Percentiles rank a stretch among this genome's conserved stretches.
Conservation (phyloP, 1,139 yeast species). For the Geotrichum macrosporum region DNA sequence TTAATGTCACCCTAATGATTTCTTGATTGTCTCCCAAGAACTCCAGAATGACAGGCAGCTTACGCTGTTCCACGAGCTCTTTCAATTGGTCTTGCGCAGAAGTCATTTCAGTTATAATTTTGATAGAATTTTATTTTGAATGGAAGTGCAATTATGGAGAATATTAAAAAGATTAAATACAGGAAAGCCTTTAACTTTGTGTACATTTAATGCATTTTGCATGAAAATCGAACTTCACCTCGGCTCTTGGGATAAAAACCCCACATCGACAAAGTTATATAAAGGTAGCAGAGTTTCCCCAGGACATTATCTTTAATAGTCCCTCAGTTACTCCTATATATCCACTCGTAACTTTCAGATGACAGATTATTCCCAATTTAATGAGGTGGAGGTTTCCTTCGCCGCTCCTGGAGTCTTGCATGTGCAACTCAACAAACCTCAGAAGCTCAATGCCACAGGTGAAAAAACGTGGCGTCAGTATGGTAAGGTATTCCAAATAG, state of each 20-base stretch:
- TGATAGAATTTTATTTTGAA: background rate
- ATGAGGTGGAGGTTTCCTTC: conserved; percentile 21
- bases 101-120: background rate
- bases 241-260: background rate
- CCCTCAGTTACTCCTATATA: no score
- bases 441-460: conserved; percentile 56
- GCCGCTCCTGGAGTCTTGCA: conserved; percentile 49
- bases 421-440: conserved; percentile 62
- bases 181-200: no score
- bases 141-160: background rate
- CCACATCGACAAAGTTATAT: no score
- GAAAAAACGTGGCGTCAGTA: conserved; percentile 44
- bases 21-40: conserved; percentile 17
- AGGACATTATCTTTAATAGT: no score
- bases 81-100: conserved; percentile 12
- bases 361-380: conserved; percentile 13
- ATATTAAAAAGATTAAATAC: no score
- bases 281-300: no score
- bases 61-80: conserved; percentile 3
- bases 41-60: conserved; percentile 18
- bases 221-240: background rate
- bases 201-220: background rate
- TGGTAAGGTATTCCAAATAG: conserved; percentile 45
- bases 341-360: no score
- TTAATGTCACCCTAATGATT: conserved; percentile 30